Conservation (phyloP, 495 filamentous ascomycete species). For the Letharia lupina region DNA sequence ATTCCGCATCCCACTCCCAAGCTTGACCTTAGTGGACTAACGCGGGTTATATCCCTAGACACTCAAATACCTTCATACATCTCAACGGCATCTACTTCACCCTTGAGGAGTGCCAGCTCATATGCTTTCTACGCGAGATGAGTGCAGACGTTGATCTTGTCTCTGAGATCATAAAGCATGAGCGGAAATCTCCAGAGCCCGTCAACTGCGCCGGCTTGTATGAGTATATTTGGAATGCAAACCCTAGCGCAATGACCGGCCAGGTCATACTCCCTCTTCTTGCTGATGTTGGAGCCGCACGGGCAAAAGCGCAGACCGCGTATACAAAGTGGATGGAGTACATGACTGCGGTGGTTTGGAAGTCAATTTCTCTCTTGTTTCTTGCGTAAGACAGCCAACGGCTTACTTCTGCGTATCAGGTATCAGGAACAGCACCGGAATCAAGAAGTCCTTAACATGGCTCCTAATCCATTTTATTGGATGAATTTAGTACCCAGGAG, state of each 20-base stretch:
- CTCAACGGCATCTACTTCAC: not conserved
- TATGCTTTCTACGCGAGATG: not conserved
- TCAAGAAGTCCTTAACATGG: not conserved
- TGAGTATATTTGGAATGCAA: not conserved
- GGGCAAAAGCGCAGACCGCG: not conserved
- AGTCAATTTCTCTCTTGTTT: not conserved
- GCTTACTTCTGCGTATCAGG: not conserved
- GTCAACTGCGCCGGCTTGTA: not conserved
- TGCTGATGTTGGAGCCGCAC: not conserved
- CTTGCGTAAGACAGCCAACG: not conserved
- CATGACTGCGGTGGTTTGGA: not conserved
- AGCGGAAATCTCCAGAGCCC: not conserved
- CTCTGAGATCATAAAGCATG: slow-evolving; percentile 1
- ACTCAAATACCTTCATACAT: not conserved
- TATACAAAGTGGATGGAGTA: not conserved
- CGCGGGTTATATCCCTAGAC: not conserved
- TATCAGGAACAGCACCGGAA: not conserved
- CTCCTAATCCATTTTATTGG: not conserved
- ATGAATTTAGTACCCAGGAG: not conserved
- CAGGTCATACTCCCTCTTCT: not conserved
- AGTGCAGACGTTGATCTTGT: not conserved
- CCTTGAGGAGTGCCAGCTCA: not conserved
- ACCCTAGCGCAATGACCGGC: too few relatives aligned
- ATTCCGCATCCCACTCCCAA: not conserved
- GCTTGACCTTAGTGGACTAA: not conserved